phyloP scores from a whole-genome alignment of 345 rosid genomes.

The Euphorbia tirucalli region DNA sequence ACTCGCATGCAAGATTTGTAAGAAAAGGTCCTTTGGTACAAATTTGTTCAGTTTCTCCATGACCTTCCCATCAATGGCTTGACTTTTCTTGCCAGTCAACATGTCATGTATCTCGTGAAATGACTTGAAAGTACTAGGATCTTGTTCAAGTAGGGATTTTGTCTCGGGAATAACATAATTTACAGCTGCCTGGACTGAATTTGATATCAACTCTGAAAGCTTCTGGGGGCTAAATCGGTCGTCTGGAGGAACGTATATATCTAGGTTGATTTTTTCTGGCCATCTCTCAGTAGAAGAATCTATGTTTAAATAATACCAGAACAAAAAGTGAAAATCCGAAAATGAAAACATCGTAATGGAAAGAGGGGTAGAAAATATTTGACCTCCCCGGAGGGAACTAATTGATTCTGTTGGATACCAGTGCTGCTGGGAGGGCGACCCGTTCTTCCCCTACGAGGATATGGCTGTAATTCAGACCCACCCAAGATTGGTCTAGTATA shows the following conservation, averaged over 20 bases:
- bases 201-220: conserved; percentile 41
- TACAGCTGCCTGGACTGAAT: conserved; percentile 36
- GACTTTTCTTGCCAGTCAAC: conserved; percentile 36
- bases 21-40: conserved; percentile 29
- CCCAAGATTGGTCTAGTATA: conserved; percentile 47
- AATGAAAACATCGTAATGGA: background rate
- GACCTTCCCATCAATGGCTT: conserved; percentile 16
- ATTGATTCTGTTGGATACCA: conserved; percentile 25
- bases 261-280: conserved; percentile 32
- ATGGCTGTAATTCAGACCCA: conserved; percentile 43
- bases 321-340: background rate
- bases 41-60: conserved; percentile 35
- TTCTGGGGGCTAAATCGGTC: conserved; percentile 52
- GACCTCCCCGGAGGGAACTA: background rate
- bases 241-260: conserved; percentile 55
- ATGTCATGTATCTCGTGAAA: conserved; percentile 47
- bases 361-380: conserved; percentile 1
- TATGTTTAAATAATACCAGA: conserved; percentile 3
- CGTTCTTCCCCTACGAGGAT: conserved; percentile 56
- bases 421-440: conserved; percentile 28
- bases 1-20: conserved; percentile 20
- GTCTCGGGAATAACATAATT: conserved; percentile 44
- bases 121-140: conserved; percentile 40
- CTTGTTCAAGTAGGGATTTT: conserved; percentile 28
- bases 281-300: conserved; percentile 36